These are phyloP conservation scores for Saccharomycopsis fibuligera DNA, from an alignment of 805 yeast species.

Conservation along the genomic window DNA sequence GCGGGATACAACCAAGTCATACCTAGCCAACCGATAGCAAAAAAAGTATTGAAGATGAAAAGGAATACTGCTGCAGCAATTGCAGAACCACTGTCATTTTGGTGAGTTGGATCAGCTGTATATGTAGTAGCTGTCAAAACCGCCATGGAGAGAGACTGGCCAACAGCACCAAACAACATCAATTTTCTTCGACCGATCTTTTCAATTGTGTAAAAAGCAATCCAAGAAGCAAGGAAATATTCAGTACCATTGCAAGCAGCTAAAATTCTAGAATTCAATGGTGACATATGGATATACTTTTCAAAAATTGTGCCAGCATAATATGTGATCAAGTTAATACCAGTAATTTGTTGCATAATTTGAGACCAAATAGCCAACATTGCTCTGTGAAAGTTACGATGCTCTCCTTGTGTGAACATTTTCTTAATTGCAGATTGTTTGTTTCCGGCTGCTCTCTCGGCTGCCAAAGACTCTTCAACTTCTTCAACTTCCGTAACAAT, in stretches of 20 bases:
- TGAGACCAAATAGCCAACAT: conserved; percentile 57
- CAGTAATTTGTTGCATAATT: conserved; percentile 65
- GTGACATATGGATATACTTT: conserved; percentile 41
- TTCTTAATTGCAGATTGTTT: conserved; percentile 29
- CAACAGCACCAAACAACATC: conserved; percentile 43
- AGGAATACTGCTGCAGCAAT: conserved; percentile 65
- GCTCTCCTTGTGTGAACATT: conserved; percentile 41
- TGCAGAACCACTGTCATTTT: conserved; percentile 31
- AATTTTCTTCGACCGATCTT: conserved; percentile 63
- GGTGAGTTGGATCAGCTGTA: conserved; percentile 37
- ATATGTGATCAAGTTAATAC: conserved; percentile 64
- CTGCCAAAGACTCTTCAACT: conserved; percentile 1
- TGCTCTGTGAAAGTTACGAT: conserved; percentile 58
- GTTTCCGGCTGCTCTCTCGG: conserved; percentile 47
- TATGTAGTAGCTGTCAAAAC: conserved; percentile 33
- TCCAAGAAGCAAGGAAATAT: conserved; percentile 47
- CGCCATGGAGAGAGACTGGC: conserved; percentile 42
- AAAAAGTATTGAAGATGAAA: conserved; percentile 45
- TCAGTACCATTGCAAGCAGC: conserved; percentile 62
- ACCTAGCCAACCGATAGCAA: conserved; percentile 33
- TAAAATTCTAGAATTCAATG: conserved; percentile 50
- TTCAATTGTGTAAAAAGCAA: conserved; percentile 54
- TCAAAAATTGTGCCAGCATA: conserved; percentile 54
- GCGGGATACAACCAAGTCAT: conserved; percentile 60
- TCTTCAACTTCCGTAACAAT: conserved; percentile 14